phyloP scores from a whole-genome alignment of 2,329 filamentous ascomycete genomes.

The Bertia moriformis region DNA sequence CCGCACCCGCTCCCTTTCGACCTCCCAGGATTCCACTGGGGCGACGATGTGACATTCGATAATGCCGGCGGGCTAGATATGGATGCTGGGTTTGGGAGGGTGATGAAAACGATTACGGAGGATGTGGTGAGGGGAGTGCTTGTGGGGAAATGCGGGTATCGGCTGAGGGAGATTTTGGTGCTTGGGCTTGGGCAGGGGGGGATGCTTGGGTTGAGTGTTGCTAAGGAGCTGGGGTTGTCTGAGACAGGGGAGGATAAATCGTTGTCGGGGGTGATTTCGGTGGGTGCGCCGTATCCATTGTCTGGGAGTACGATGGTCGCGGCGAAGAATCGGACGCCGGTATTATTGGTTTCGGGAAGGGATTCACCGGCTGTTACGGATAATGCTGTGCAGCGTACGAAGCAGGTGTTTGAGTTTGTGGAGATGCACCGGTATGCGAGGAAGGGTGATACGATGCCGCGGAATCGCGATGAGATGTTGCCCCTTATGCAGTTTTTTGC shows the following conservation, averaged over 20 bases:
- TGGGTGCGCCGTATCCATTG: conserved; percentile 6
- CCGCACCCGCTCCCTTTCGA: conserved; percentile 46
- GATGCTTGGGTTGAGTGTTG: conserved; percentile 32
- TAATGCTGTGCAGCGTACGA: conserved; percentile 4
- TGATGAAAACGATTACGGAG: conserved; percentile 23
- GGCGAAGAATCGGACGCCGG: conserved; percentile 7
- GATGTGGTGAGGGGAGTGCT: conserved; percentile 26
- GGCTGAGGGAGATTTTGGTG: conserved; percentile 30
- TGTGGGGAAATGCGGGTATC: conserved; percentile 30
- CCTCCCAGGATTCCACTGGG: conserved; percentile 45
- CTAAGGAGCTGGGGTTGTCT: conserved; percentile 6
- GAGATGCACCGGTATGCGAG: conserved; percentile 6
- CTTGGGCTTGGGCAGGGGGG: conserved; percentile 42
- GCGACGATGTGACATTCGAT: conserved; percentile 42
- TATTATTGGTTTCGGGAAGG: conserved; percentile 6
- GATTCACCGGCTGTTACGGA: conserved; percentile 5
- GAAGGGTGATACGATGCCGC: conserved; percentile 8
- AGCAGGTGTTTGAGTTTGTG: conserved; percentile 7
- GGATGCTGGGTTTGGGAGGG: conserved; percentile 32
- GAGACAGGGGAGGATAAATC: conserved; percentile 4
- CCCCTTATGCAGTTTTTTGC: conserved; percentile 2
- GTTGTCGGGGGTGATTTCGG: conserved; percentile 7
- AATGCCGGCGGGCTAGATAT: conserved; percentile 33
- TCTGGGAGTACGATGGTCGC: conserved; percentile 4
- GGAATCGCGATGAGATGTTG: conserved; percentile 6